These are phyloP conservation scores for Gastrodia elata DNA, from an alignment of 106 monocot species.

Conservation along the genomic window DNA sequence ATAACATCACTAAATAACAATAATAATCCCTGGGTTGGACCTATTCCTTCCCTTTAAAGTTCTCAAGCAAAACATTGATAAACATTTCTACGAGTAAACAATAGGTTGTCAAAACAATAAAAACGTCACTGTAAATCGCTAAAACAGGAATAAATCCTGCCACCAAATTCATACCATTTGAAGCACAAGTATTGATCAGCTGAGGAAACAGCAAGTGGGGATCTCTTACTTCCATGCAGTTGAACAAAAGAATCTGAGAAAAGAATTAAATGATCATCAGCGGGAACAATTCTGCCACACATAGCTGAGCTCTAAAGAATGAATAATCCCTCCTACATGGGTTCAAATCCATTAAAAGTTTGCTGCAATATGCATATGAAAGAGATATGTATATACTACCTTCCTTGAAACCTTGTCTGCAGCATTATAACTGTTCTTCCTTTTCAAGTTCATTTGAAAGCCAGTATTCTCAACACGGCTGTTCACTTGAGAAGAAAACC, in stretches of 20 bases:
- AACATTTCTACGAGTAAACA: neutral
- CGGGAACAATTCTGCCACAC: neutral
- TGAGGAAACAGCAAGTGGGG: constrained; percentile 64
- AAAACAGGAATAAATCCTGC: neutral
- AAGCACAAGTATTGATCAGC: constrained; percentile 42
- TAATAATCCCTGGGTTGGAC: neutral
- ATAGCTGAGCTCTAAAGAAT: neutral
- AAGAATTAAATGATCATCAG: neutral
- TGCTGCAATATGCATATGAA: neutral
- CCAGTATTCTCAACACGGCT: neutral
- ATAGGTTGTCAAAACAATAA: neutral
- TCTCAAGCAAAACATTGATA: neutral
- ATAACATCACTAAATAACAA: neutral
- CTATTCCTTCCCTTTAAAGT: neutral
- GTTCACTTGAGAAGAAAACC: constrained; percentile 42
- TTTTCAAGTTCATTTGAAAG: neutral
- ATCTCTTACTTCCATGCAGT: constrained; percentile 92
- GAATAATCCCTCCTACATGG: neutral
- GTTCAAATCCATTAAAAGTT: neutral
- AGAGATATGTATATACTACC: constrained; percentile 20
- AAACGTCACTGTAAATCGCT: neutral
- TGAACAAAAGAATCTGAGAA: constrained; percentile 80
- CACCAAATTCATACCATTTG: constrained; percentile 38
- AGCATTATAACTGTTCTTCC: constrained; percentile 9
- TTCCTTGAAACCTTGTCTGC: constrained; percentile 27